Base-by-base conservation (phyloP, 139 green algal species). In the Haematococcus lacustris region DNA sequence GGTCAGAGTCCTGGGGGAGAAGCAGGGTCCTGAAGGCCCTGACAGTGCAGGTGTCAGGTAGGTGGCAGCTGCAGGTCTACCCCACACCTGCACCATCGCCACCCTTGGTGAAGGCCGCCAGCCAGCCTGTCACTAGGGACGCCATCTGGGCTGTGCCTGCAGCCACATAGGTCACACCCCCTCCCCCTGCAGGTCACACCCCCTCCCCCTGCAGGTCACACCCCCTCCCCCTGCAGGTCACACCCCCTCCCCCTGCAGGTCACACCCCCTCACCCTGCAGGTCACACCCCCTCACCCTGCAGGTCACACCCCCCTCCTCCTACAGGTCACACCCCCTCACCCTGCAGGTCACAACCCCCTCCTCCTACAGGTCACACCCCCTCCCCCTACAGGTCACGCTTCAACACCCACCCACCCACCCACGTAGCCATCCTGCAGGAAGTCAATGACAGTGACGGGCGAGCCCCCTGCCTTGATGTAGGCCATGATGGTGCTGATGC, bases 141-240 rank as follows among this genome's bases (percentile, higher is more conserved):
- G 83, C 84, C 86, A 92, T 91, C 53, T 90, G 86, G 21, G 82
- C 87, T 62, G 87, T 90, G 28, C 87, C 87, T 81, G 53, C 38
- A 38, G 59, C 23, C n/a, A 66, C 17, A 17, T 9, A 28, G 43
- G 43, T 17, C 43, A 9, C 9, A 17, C 43, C 43, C 9, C 9
- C 43, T 53, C 9, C 43, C 43, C 43, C 9, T 9, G 9, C 43
- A 9, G 43, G 43, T 17, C 43, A 53, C 43, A 17, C 17, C 17
- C 9, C 43, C 43, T 28, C 43, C 9, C 43, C 17, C 9, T 53
- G 43, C 43, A 53, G 9, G 43, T 17, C 9, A 9, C 17, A 17
- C 9, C 17, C 43, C 43, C 9, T 53, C 9, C 43, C 17, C 43
- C 43, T 53, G 43, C 9, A 17, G 9, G 43, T 17, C 9, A 28